phyloP scores from a whole-genome alignment of 148 eudicot species.

The Diospyros kaki region DNA sequence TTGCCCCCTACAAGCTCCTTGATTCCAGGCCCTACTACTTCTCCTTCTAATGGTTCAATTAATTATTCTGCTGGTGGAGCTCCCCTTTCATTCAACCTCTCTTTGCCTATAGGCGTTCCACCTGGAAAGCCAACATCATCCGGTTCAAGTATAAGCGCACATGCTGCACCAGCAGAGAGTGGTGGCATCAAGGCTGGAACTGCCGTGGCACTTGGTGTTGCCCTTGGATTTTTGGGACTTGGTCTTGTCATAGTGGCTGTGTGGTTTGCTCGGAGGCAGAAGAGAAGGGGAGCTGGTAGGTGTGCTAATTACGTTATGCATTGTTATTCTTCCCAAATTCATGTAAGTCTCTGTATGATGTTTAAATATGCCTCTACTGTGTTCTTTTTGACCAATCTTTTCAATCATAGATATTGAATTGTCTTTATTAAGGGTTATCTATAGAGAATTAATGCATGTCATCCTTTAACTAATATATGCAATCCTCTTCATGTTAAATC shows the following conservation, averaged over 20 bases:
- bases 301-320: slow-evolving; percentile 41
- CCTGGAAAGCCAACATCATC: slow-evolving; percentile 35
- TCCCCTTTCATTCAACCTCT: slow-evolving; percentile 18
- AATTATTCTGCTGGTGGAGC: slow-evolving; percentile 20
- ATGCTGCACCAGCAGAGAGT: slow-evolving; percentile 8
- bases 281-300: slow-evolving; percentile 40
- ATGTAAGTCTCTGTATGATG: slow-evolving; percentile 34
- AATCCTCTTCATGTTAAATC: neutral
- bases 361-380: neutral
- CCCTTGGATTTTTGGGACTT: slow-evolving; percentile 36
- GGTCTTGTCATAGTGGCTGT: slow-evolving; percentile 40
- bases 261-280: slow-evolving; percentile 49
- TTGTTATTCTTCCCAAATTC: slow-evolving; percentile 69
- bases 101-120: slow-evolving; percentile 32
- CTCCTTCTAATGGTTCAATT: slow-evolving; percentile 32
- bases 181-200: slow-evolving; percentile 19
- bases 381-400: slow-evolving; percentile 15
- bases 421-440: neutral
- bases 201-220: slow-evolving; percentile 31
- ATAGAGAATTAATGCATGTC: neutral
- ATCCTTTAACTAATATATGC: neutral
- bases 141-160: slow-evolving; percentile 19
- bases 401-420: neutral
- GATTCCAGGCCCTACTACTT: slow-evolving; percentile 17
- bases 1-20: slow-evolving; percentile 17